Base-by-base conservation (phyloP, 2,329 filamentous ascomycete species). In the Scopulariopsis brevicaulis region DNA sequence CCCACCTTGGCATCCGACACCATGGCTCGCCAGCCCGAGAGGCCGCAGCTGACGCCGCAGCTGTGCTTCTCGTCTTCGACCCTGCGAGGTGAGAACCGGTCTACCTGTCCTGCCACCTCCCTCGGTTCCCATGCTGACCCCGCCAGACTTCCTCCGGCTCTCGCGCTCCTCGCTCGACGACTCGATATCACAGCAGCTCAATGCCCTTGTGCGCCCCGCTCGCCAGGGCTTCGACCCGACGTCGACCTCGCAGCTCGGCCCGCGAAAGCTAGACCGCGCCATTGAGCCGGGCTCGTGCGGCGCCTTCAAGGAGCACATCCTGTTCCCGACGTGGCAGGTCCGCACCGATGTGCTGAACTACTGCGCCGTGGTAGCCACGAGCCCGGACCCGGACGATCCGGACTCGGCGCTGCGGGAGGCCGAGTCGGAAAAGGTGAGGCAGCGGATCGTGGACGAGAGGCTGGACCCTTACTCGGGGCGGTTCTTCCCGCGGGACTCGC, bases 181-280 rank as follows among this genome's bases (percentile, higher is more conserved):
- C 72, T 90, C 89, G 52, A 97, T 99, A 67, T 84, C 85, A 1
- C 92, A 96, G 67, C 93, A 95, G 66, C 83, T 99, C 61, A 97
- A 97, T 75, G 90, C 90, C 1, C 81, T 97, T 43, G 75, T 90
- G 52, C 92, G 87, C 1, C 93, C 93, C 0, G 80, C 89, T 14
- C 75, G 77, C 52, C 72, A 73, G 46, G 83, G 84, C 18, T 97
- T 96, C 72, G 87, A 96, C 68, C 89, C 93, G 1, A 74, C 79
- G 0, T 92, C 89, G 1, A 96, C 90, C 1, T 81, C 85, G 0
- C 74, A 80, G 15, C 82, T 86, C 56, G 75, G 77, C 25, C 75
- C 81, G 1, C 73, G 77, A 48, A 72, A 81, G 0, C 65, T 74
- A 6, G 71, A 74, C 3, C 75, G 73, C 40, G 55, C 54, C 22